Conservation (phyloP, 1,284 basidiomycete genomes). For the Vanrija sp. region DNA sequence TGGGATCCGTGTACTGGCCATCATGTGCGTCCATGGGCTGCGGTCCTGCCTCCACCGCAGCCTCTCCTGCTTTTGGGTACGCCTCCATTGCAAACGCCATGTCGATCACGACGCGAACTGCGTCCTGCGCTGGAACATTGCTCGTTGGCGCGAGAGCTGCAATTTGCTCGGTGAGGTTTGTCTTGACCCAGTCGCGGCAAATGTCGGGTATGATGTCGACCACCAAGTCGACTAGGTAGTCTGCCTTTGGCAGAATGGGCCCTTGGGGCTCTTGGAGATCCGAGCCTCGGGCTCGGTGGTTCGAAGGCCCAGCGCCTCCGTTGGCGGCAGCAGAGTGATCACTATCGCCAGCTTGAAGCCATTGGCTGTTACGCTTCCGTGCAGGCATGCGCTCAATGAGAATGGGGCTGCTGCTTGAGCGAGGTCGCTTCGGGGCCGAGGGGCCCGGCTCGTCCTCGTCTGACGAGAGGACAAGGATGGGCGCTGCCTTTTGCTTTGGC, state of each 20-base stretch:
- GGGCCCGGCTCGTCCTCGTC: slow-evolving; percentile 11
- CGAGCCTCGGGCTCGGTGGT: not conserved
- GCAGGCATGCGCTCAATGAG: slow-evolving; percentile 1
- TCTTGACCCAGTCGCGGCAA: slow-evolving; percentile 23
- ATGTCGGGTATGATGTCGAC: slow-evolving; percentile 43
- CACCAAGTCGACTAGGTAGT: slow-evolving; percentile 27
- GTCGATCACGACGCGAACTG: slow-evolving; percentile 21
- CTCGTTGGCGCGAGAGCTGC: slow-evolving; percentile 7
- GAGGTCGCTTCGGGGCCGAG: not conserved
- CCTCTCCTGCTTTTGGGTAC: slow-evolving; percentile 27
- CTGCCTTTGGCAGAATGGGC: slow-evolving; percentile 9
- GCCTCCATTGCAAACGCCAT: slow-evolving; percentile 28
- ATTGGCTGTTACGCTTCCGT: not conserved
- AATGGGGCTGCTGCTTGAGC: not conserved
- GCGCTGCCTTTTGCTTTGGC: slow-evolving; percentile 9
- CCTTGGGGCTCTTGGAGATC: not conserved
- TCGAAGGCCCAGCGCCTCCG: slow-evolving; percentile 1
- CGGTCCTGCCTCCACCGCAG: slow-evolving; percentile 1
- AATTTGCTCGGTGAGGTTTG: slow-evolving; percentile 4
- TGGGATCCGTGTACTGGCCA: slow-evolving; percentile 15
- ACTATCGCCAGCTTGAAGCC: too few species aligned
- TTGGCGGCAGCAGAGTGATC: not conserved
- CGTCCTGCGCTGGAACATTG: slow-evolving; percentile 10
- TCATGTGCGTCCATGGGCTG: slow-evolving; percentile 8
- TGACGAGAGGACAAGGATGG: slow-evolving; percentile 20